These are phyloP conservation scores for Lyophyllum atratum DNA, from an alignment of 768 basidiomycete species.

Conservation along the genomic window DNA sequence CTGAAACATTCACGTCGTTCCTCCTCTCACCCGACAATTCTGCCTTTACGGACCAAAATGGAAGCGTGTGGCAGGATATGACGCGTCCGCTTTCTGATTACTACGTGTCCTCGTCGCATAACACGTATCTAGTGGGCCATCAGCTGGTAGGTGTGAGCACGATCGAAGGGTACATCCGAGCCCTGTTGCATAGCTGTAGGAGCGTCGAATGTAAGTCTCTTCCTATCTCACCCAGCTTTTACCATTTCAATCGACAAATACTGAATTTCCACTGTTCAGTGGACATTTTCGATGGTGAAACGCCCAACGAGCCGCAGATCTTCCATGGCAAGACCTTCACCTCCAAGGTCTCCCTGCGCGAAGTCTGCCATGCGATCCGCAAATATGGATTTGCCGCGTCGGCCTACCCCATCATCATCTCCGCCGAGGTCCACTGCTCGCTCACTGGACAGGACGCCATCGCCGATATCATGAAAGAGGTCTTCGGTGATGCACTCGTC, in stretches of 20 bases:
- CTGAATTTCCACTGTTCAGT: constrained; percentile 52
- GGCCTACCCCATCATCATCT: constrained; percentile 94
- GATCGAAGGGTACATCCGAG: constrained; percentile 92
- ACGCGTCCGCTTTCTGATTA: constrained; percentile 86
- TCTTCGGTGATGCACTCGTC: constrained; percentile 46
- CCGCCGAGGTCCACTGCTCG: constrained; percentile 93
- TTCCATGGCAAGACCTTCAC: constrained; percentile 95
- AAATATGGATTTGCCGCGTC: constrained; percentile 95
- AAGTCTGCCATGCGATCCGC: constrained; percentile 82
- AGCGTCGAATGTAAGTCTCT: constrained; percentile 82
- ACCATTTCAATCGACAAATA: not conserved
- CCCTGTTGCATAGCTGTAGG: constrained; percentile 84
- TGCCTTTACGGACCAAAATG: constrained; percentile 44
- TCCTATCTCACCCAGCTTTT: not conserved
- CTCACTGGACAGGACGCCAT: constrained; percentile 55
- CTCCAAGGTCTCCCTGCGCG: constrained; percentile 78
- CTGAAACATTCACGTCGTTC: constrained; percentile 76
- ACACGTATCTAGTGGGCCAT: constrained; percentile 85
- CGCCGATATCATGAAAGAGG: constrained; percentile 45
- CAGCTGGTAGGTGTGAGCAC: constrained; percentile 89
- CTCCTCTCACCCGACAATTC: constrained; percentile 81
- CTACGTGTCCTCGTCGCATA: constrained; percentile 87
- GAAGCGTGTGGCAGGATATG: constrained; percentile 77
- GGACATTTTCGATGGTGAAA: constrained; percentile 89
- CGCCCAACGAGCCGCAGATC: constrained; percentile 68